A percentile compares a stretch with the other conserved stretches of the same genome.
Conservation (phyloP, 208 protist species). For the Crithidia acanthocephali region DNA sequence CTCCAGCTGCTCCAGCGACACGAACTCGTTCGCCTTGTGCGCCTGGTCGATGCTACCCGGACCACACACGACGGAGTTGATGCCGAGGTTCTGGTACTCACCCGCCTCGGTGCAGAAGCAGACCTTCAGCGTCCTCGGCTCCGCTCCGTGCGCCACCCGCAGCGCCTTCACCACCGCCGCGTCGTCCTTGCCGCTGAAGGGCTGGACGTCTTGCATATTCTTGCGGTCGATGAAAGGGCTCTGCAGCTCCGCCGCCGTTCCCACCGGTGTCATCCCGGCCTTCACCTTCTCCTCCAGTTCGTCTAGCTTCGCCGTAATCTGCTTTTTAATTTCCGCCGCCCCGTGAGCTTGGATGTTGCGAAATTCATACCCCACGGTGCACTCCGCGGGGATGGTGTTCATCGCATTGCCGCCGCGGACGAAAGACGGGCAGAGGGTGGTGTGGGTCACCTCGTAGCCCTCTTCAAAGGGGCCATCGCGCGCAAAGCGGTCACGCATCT, state of each 20-base stretch:
- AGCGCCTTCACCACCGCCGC: slow-evolving; percentile 43
- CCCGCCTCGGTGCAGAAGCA: slow-evolving; percentile 67
- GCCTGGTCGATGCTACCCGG: slow-evolving; percentile 67
- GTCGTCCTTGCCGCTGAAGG: slow-evolving; percentile 30
- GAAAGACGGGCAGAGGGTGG: slow-evolving; percentile 41
- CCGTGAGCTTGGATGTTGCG: slow-evolving; percentile 55
- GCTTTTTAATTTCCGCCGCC: slow-evolving; percentile 20
- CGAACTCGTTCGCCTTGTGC: slow-evolving; percentile 73
- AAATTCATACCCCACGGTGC: slow-evolving; percentile 50
- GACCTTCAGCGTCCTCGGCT: slow-evolving; percentile 32
- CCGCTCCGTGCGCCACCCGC: slow-evolving; percentile 15
- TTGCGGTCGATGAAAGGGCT: slow-evolving; percentile 11
- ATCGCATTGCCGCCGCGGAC: slow-evolving; percentile 49
- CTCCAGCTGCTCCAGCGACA: slow-evolving; percentile 57
- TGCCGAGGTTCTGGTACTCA: slow-evolving; percentile 53
- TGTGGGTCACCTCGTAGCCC: slow-evolving; percentile 38
- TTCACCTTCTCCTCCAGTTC: slow-evolving; percentile 31
- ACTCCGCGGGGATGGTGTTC: slow-evolving; percentile 64
- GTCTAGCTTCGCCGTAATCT: slow-evolving; percentile 43
- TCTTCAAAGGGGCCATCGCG: slow-evolving; percentile 47
- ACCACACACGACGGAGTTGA: slow-evolving; percentile 64
- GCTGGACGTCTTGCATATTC: slow-evolving; percentile 27
- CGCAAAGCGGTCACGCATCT: slow-evolving; percentile 47
- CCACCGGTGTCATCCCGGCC: slow-evolving; percentile 4
- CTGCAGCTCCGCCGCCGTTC: background rate